phyloP scores from a whole-genome alignment of 73 alveolate genomes.

The Stentor roeselii region DNA sequence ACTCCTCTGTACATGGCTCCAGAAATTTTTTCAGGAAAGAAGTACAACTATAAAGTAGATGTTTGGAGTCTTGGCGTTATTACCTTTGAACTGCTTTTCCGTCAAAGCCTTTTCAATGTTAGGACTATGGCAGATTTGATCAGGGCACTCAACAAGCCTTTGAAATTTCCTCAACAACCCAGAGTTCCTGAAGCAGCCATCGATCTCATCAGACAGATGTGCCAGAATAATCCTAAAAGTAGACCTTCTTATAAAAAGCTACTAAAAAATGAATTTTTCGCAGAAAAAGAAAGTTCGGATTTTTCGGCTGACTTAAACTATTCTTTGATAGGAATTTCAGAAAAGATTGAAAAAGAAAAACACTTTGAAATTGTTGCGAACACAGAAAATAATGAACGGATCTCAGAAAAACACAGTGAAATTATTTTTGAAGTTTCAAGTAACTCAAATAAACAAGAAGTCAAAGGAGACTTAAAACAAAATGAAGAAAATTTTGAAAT shows the following conservation, averaged over 20 bases:
- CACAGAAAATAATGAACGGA: not conserved
- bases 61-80: constrained; percentile 62
- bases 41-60: constrained; percentile 48
- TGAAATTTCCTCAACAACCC: not conserved
- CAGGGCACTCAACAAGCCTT: not conserved
- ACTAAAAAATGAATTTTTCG: not conserved
- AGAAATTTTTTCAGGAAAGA: constrained; percentile 35
- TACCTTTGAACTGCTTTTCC: constrained; percentile 44
- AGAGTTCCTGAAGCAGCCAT: not conserved
- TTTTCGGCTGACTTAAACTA: not conserved
- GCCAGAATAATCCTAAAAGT: not conserved
- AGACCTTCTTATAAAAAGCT: not conserved
- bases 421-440: not conserved
- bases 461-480: no score
- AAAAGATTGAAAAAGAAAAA: no score
- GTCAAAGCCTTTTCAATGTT: constrained; percentile 30
- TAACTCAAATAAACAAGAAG: not conserved
- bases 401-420: not conserved
- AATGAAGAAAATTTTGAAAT: no score
- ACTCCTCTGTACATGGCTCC: constrained; percentile 65
- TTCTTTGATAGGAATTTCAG: not conserved
- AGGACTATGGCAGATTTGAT: not conserved
- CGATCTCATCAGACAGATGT: not conserved
- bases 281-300: not conserved
- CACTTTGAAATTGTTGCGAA: not conserved